Base-by-base conservation (phyloP, 306 rosid species). In the Chamaecrista fasciculata region DNA sequence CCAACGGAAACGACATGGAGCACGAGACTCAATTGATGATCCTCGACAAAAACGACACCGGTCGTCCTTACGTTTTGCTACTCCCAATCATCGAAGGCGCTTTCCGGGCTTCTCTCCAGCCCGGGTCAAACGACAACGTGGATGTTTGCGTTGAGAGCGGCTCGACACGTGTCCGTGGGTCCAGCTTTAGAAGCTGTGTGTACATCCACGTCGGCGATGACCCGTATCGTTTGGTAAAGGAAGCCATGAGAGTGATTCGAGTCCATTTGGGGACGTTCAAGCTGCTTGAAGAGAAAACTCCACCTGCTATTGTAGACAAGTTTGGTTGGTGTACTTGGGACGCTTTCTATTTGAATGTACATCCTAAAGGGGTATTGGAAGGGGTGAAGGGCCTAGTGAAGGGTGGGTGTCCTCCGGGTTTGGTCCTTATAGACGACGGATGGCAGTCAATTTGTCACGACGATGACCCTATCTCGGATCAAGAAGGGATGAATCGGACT, bases 241-340 rank as follows among this genome's bases (percentile, higher is more conserved):
- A 85, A 19, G 89, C 89, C 0, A 64, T 79, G 57, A 71, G 62
- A 11, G 87, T 77, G 11, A 61, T 88, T 0, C 73, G 82, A 14
- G 36, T 52, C 14, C 93, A 85, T 21, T 23, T 83, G 31, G 96
- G 93, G 0, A 88, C 81, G 0, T 91, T 86, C 66, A 85, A 76
- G 61, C 84, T 82, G 8, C 75, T 82, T 0, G 89, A 87, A 43
- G 96, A 87, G 66, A 90, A 90, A 33, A 72, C 29, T 23, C 75
- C 82, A 5, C 96, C 94, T 0, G 76, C 34, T 0, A 85, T 87
- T 0, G 74, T 85, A 5, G 91, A 90, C 56, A 87, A 77, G 63
- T 86, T 90, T 14, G 97, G 97, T 0, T 87, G 92, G 97, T 84
- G 97, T 44, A 90, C 95, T 0, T 90, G 90, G 95, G 97, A 90